Conservation (phyloP, 345 rosid species). For the Arabis hirsuta region DNA sequence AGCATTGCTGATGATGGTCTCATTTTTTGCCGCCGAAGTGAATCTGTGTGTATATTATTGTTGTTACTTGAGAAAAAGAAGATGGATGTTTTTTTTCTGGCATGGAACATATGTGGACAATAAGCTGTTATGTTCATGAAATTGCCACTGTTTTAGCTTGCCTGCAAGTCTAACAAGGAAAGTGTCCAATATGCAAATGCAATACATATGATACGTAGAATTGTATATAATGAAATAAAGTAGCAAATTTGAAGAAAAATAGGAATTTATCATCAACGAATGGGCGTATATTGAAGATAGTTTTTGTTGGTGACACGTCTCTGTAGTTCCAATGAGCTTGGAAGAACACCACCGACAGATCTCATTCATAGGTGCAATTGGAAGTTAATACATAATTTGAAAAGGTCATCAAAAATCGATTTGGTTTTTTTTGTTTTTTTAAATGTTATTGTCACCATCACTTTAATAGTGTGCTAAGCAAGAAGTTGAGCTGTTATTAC, state of each 20-base stretch:
- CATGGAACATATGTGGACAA: not conserved
- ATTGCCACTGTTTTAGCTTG: not conserved
- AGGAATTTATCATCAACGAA: not conserved
- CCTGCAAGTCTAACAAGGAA: not conserved
- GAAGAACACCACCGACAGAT: conserved; percentile 34
- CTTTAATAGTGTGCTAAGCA: not conserved
- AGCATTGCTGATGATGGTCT: conserved; percentile 14
- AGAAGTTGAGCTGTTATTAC: conserved; percentile 29
- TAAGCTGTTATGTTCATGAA: not conserved
- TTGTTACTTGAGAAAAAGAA: not conserved
- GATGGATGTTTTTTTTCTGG: conserved; percentile 26
- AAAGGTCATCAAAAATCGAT: not conserved
- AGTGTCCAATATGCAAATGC: not conserved
- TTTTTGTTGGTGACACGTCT: conserved; percentile 14
- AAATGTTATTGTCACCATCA: not conserved
- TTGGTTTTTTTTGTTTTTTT: too few species aligned
- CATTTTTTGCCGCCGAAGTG: conserved; percentile 11
- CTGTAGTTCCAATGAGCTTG: conserved; percentile 30
- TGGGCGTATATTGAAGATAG: not conserved
- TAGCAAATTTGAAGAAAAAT: too few species aligned
- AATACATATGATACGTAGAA: too few species aligned
- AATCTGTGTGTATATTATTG: conserved; percentile 30
- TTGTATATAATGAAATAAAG: too few species aligned
- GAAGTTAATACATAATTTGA: not conserved
- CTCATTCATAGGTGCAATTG: not conserved